phyloP scores from a whole-genome alignment of 2,329 filamentous ascomycete species.

The Myotisia sp. region DNA sequence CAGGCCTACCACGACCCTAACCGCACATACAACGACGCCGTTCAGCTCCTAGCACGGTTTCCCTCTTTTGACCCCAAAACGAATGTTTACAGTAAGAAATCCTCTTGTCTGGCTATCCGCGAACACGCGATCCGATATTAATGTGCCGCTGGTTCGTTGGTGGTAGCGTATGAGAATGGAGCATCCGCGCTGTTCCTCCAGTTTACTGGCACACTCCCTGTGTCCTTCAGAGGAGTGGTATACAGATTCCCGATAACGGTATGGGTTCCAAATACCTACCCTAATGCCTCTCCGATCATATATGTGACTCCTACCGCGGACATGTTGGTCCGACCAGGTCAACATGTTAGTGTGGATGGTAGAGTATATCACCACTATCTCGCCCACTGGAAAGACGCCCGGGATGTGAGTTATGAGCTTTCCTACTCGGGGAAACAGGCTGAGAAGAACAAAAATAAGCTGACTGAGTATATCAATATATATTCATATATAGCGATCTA shows the following conservation, averaged over 20 bases:
- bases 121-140: neutral
- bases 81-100: slow-evolving; percentile 77
- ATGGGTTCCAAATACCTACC: slow-evolving; percentile 89
- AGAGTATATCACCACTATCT: slow-evolving; percentile 93
- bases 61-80: slow-evolving; percentile 71
- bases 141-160: neutral
- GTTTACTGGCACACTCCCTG: slow-evolving; percentile 78
- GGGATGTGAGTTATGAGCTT: slow-evolving; percentile 58
- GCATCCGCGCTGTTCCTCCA: slow-evolving; percentile 72
- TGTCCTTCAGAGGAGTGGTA: slow-evolving; percentile 70
- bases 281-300: slow-evolving; percentile 66
- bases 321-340: slow-evolving; percentile 81
- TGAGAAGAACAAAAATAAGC: no score
- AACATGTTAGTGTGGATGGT: slow-evolving; percentile 88
- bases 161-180: slow-evolving; percentile 72
- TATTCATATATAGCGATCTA: slow-evolving; percentile 50
- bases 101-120: neutral
- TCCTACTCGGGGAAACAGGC: neutral
- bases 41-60: slow-evolving; percentile 63
- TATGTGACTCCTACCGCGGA: slow-evolving; percentile 80
- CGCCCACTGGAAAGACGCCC: slow-evolving; percentile 73
- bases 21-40: slow-evolving; percentile 82
- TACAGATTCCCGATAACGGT: slow-evolving; percentile 85
- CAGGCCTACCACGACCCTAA: slow-evolving; percentile 92
- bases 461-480: slow-evolving; percentile 9